A percentile compares a stretch with the other conserved stretches of the same genome.
These are phyloP conservation scores for Colletotrichum sp. DNA, from an alignment of 2,329 filamentous ascomycete genomes.

Conservation along the genomic window DNA sequence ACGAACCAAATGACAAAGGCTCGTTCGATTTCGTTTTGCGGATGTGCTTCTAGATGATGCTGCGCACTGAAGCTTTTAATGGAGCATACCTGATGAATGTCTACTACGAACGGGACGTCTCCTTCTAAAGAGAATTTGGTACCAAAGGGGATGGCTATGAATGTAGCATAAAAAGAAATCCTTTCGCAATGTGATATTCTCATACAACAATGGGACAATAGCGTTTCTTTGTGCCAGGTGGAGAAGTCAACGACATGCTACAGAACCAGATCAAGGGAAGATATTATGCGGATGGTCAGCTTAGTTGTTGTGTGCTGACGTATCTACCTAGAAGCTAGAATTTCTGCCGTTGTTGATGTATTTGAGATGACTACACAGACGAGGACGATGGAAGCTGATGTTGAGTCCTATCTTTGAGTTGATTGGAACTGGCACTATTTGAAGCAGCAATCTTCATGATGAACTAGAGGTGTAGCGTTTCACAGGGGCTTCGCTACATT, in stretches of 20 bases:
- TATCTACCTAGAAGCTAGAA: fast-evolving
- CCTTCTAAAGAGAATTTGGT: fast-evolving
- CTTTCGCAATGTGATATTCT: fast-evolving
- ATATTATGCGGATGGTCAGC: too few species aligned
- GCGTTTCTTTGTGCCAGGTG: fast-evolving
- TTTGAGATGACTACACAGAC: fast-evolving
- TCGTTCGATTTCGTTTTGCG: not conserved
- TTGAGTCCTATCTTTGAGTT: fast-evolving
- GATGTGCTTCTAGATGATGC: not conserved
- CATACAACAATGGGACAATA: not conserved
- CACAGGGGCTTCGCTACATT: too few species aligned
- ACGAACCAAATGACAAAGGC: fast-evolving
- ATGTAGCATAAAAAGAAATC: not conserved
- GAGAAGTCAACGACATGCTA: fast-evolving
- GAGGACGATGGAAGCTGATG: not conserved
- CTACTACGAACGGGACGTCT: fast-evolving
- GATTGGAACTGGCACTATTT: fast-evolving
- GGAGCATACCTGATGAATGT: fast-evolving
- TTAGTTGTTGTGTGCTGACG: not conserved
- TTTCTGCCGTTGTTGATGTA: fast-evolving
- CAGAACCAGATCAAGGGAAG: not conserved
- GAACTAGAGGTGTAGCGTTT: fast-evolving
- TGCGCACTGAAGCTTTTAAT: not conserved
- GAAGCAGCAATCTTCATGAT: fast-evolving
- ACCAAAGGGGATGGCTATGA: not conserved